phyloP scores from a whole-genome alignment of 441 rosid genomes.

The Croton laevigatus region DNA sequence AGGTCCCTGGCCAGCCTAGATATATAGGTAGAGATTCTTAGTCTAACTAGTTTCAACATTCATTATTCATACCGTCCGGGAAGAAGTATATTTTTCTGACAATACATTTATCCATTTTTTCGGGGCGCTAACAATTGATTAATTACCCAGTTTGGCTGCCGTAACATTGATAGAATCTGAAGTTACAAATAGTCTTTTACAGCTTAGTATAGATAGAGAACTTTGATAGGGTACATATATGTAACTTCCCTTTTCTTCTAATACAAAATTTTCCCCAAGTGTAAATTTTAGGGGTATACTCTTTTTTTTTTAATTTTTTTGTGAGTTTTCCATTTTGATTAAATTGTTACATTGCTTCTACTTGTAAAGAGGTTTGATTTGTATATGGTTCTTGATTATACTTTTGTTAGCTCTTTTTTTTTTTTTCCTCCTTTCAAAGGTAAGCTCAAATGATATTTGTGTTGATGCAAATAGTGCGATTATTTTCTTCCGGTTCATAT shows the following conservation, averaged over 20 bases:
- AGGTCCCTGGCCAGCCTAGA: constrained; percentile 24
- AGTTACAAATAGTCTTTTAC: constrained; percentile 6
- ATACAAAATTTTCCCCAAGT: constrained; percentile 2
- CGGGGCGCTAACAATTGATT: constrained; percentile 13
- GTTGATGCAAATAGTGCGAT: too few relatives aligned
- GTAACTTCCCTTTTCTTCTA: not conserved
- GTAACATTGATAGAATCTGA: constrained; percentile 1
- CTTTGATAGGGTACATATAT: not conserved
- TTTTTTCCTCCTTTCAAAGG: too few relatives aligned
- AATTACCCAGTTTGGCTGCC: not conserved
- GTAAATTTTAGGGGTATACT: constrained; percentile 27
- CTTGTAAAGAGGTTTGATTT: constrained; percentile 7
- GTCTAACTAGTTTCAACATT: constrained; percentile 9
- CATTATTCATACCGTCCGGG: not conserved
- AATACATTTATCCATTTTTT: constrained; percentile 14
- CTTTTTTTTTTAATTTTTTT: not conserved
- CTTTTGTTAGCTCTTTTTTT: not conserved
- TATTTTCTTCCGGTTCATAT: too few relatives aligned
- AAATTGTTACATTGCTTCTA: not conserved
- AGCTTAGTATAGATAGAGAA: not conserved
- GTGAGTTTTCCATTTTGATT: not conserved
- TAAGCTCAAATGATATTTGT: too few relatives aligned
- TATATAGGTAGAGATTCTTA: constrained; percentile 23
- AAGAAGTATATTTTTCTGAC: constrained; percentile 1
- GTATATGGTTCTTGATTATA: not conserved